Base-by-base conservation (phyloP, 257 asterid species). In the Primulina huaijiensis region DNA sequence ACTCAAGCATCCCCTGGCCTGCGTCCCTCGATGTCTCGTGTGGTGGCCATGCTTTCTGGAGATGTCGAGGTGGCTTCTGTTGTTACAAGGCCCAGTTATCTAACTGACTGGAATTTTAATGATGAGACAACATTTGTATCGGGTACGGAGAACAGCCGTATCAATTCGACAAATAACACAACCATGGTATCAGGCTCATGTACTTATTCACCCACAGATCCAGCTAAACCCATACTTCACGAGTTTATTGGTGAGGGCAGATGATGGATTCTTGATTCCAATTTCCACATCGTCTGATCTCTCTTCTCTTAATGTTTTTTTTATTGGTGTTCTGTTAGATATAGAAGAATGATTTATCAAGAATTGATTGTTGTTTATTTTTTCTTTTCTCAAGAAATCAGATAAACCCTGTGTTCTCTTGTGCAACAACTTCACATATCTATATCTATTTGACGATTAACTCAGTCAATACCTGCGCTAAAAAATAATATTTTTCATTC, bases 21-120 rank as follows among this genome's bases (percentile, higher is more conserved):
- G 33, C 81, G 92, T 7, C 95, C 92, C 5, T 74, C 81, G 19
- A 88, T 84, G 95, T 84, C 95, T 25, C 92, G 92, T 46, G 92
- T 73, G 5, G 82, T 88, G 72, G 88, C 86, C 0, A 88, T 88
- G 95, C 92, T 88, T 68, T 67, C 88, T 0, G 95, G 95, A 19
- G 92, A 88, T 61, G 64, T 80, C 0, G 92, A 82, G 78, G 87
- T 86, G 62, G 40, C 86, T 2, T 5, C 81, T 1, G 87, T 82
- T 5, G 68, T 85, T 27, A 53, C 88, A 21, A 79, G 75, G 60
- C 92, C 94, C 0, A 82, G 92, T 4, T 87, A 87, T 76, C 74
- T 85, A 20, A 85, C 87, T 0, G 96, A 84, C 60, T 82, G 88
- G 92, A 78, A 75, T 34, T 85, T 85, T 23, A 71, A 60, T 2